Base-by-base conservation (phyloP, 2,329 filamentous ascomycete genomes). In the Alternaria sp. region DNA sequence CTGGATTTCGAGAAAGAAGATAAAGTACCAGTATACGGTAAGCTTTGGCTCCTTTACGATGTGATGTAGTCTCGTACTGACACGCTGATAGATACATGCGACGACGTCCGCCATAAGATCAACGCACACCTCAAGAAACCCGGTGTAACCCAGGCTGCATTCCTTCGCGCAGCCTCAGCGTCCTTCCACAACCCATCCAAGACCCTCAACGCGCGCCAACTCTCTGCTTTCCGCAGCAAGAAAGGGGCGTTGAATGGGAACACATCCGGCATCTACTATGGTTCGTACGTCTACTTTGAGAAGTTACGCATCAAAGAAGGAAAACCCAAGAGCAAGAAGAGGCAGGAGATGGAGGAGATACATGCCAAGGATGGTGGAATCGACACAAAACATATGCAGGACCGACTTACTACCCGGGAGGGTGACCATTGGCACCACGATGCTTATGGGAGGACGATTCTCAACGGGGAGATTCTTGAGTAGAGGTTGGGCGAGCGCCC, bases 81-180 rank as follows among this genome's bases (percentile, higher is more conserved):
- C 12, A 15, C 13, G 6, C 15, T 32, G 5, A 32, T 23, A 71
- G 72, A 89, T 65, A 86, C 84, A 6, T 89, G 87, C 75, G 84
- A 89, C 66, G 85, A 86, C 54, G 73, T 89, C 13, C 84, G 87
- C 50, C 83, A 80, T 72, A 89, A 89, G 79, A 88, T 89, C 69
- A 80, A 80, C 25, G 81, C 82, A 1, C 77, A 86, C 62, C 78
- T 89, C 10, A 72, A 76, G n/a, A 79, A 83, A 50, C 79, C 82
- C 0, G 79, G 79, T 46, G 78, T 87, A 54, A 87, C 84, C 0
- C 83, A 87, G 70, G 84, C 86, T 0, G 79, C 77, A 11, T 86
- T 89, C 71, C 78, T 83, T 25, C 83, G 86, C 36, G 81, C 84
- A 47, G 78, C 88, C 23, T 79, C 79, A 30, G 83, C 81, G 47